Conservation (phyloP, 148 eudicot species). For the Chenopodium quinoa region DNA sequence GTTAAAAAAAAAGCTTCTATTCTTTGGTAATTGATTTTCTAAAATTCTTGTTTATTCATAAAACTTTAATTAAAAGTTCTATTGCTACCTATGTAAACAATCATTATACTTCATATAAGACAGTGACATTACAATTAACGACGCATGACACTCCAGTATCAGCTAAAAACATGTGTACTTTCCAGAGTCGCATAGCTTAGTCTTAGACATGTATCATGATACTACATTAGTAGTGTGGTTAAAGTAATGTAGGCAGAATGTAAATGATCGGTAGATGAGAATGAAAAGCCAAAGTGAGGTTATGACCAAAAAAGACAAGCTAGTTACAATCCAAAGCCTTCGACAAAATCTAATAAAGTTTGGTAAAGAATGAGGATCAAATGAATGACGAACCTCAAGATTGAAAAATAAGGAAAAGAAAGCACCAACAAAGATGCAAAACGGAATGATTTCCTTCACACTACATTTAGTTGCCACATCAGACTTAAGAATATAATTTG, state of each 20-base stretch:
- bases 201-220: too few species aligned
- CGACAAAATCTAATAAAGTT: neutral
- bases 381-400: neutral
- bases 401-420: neutral
- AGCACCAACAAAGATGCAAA: neutral
- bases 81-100: neutral
- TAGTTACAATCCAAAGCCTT: neutral
- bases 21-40: neutral
- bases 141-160: too few species aligned
- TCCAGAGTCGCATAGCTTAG: too few species aligned
- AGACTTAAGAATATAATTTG: constrained; percentile 9
- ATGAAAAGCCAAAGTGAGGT: neutral
- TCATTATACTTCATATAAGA: neutral
- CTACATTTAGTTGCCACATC: neutral
- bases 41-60: neutral
- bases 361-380: neutral
- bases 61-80: neutral
- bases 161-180: too few species aligned
- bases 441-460: neutral
- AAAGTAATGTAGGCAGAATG: neutral
- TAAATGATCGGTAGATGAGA: neutral
- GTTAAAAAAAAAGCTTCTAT: too few species aligned
- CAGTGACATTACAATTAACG: neutral
- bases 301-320: neutral
- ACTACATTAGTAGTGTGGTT: too few species aligned